Percentiles rank a stretch among this genome's conserved stretches.
Conservation (phyloP, 352 stramenopile genomes). For the Pythium coloratum region DNA sequence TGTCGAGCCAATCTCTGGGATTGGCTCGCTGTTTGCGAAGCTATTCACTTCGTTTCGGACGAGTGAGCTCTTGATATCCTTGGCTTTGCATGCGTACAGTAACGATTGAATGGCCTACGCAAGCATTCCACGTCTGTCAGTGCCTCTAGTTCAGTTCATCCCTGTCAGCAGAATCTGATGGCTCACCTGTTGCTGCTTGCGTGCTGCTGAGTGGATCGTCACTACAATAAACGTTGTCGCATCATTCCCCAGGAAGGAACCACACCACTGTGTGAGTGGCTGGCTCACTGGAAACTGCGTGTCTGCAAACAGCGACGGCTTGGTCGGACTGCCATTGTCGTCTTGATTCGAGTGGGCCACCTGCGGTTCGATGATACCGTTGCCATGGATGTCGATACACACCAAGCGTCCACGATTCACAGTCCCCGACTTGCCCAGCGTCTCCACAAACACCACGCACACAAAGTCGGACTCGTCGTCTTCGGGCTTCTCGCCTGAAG, state of each 20-base stretch:
- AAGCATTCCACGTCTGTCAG: neutral
- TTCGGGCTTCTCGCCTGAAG: slow-evolving; percentile 2
- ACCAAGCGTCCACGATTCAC: slow-evolving; percentile 39
- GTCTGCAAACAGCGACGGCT: slow-evolving; percentile 41
- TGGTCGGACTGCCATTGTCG: neutral
- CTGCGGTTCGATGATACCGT: slow-evolving; percentile 45
- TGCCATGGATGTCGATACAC: slow-evolving; percentile 51
- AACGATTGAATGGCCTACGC: slow-evolving; percentile 71
- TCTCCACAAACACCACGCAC: slow-evolving; percentile 50
- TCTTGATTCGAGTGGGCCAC: neutral
- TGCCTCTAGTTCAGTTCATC: neutral
- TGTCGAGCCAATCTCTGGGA: neutral
- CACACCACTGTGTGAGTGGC: slow-evolving; percentile 42
- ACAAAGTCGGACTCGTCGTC: slow-evolving; percentile 35
- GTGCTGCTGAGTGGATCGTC: slow-evolving; percentile 51
- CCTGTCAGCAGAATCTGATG: neutral
- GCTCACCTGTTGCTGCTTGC: slow-evolving; percentile 65
- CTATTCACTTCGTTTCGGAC: slow-evolving; percentile 26
- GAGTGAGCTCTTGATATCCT: slow-evolving; percentile 57
- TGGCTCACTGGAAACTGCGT: slow-evolving; percentile 57
- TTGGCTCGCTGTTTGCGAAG: neutral
- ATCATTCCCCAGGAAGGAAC: slow-evolving; percentile 45
- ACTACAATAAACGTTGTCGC: slow-evolving; percentile 58
- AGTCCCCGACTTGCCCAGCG: slow-evolving; percentile 16
- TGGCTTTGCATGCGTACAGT: slow-evolving; percentile 78